phyloP scores from a whole-genome alignment of 192 early-diverging fungal genomes.

The Kickxella alabastrina region DNA sequence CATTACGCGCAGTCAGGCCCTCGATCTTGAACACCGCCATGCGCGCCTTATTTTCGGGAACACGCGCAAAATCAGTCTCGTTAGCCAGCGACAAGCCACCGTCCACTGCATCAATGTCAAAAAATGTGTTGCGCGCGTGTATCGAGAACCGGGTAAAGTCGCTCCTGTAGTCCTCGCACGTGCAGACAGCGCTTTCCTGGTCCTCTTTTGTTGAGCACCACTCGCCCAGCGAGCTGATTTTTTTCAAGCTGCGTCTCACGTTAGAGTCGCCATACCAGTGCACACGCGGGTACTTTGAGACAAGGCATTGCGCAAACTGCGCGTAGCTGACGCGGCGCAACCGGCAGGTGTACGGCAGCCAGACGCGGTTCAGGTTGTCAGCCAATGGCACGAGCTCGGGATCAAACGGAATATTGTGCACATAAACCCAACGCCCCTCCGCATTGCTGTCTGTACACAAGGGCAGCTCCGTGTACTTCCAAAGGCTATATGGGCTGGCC shows the following conservation, averaged over 20 bases:
- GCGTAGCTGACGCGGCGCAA: conserved; percentile 31
- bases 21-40: conserved; percentile 51
- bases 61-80: background rate
- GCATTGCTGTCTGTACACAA: conserved; percentile 32
- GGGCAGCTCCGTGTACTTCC: conserved; percentile 38
- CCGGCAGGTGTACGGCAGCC: conserved; percentile 52
- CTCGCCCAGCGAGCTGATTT: conserved; percentile 40
- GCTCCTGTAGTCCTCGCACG: conserved; percentile 51
- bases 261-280: conserved; percentile 56
- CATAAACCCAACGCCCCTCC: conserved; percentile 48
- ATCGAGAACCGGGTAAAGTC: conserved; percentile 20
- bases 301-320: conserved; percentile 37
- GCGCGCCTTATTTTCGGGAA: background rate
- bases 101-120: conserved; percentile 13
- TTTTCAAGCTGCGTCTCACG: conserved; percentile 47
- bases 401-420: conserved; percentile 8
- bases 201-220: conserved; percentile 31
- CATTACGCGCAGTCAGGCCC: conserved; percentile 43
- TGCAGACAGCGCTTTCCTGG: conserved; percentile 13
- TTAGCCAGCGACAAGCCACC: conserved; percentile 7
- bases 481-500: conserved; percentile 10
- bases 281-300: conserved; percentile 23
- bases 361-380: conserved; percentile 35
- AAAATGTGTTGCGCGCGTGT: background rate
- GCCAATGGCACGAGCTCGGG: conserved; percentile 10